Percentiles rank a stretch among this genome's conserved stretches.
Evolutionary conservation across 768 basidiomycete genomes (phyloP).

Genomic region (Serendipita sp.): DNA sequence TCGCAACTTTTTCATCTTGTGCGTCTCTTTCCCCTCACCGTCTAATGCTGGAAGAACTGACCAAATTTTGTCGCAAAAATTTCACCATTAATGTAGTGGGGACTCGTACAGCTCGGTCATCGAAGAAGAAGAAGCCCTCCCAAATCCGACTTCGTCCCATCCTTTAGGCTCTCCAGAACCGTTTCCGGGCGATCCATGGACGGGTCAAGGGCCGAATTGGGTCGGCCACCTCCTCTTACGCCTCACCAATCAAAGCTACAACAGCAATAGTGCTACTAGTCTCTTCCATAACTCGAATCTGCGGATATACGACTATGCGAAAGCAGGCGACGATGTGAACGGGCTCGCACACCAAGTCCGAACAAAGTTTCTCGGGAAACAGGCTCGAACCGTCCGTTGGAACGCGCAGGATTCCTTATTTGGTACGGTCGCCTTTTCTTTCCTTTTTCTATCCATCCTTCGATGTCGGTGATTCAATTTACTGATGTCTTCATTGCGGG

Average conservation of each 20-base stretch:
- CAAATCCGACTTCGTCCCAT: neutral
- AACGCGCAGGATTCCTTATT: conserved; percentile 31
- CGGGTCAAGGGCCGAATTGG: neutral
- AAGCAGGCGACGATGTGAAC: neutral
- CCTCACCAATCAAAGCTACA: neutral
- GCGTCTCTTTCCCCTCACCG: neutral
- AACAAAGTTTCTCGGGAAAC: conserved; percentile 5
- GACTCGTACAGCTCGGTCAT: conserved; percentile 2
- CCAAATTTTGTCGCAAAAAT: neutral
- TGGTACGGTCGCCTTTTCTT: conserved; percentile 16
- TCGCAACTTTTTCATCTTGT: neutral
- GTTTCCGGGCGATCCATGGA: conserved; percentile 3
- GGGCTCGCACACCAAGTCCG: conserved; percentile 2
- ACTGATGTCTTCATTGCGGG: no score
- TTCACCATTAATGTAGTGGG: neutral
- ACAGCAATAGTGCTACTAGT: neutral
- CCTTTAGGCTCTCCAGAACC: neutral
- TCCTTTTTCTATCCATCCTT: neutral
- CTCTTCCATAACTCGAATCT: neutral
- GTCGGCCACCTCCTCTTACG: neutral
- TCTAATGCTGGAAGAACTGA: neutral
- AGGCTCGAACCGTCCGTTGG: conserved; percentile 22
- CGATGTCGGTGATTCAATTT: no score
- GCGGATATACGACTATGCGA: conserved; percentile 7
- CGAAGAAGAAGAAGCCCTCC: neutral